Evolutionary conservation across 2,329 filamentous ascomycete genomes (phyloP), one percentile per base, ranked within the genome.

Genomic region (Cryphonectria nitschkei): DNA sequence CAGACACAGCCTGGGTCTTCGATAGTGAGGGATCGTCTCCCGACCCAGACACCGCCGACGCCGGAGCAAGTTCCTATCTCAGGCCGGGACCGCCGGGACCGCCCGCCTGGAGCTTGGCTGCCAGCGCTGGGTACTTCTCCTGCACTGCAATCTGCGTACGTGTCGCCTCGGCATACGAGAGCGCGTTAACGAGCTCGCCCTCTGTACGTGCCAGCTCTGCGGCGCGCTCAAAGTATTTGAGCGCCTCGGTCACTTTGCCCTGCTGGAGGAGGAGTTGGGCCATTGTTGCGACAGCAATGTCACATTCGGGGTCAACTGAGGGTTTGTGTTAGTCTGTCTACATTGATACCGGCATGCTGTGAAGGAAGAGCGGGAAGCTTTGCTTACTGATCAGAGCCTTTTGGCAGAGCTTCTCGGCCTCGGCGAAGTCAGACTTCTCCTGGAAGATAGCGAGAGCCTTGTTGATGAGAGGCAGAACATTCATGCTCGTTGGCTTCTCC

Each of bases 261-360:
- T 98, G 96, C 82, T 99, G 96, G 50, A 99, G 89, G 67, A 99
- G 90, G 58, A 99, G 89, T 83, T 99, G 96, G 14, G 96, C 96
- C 94, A 99, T 98, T 68, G 96, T 99, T 68, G 96, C 96, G 58
- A 99, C 96, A 58, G 96, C 96, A 78, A 99, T 99, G 78, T 99
- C 96, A 80, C 96, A 99, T 81, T 99, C 96, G 37, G 96, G 96
- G 78, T 99, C 96, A 80, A 99, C 95, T 97, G 76, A 34, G 6
- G 16, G 26, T n/a, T 26, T 32, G 22, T 52, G 60, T 68, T 56
- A 68, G 67, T 52, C 29, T 16, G n/a, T 54, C 34, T 37, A 22
- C 41, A 54, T n/a, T 14, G 16, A 16, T 2, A 14, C 5, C 56
- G 29, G 16, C 8, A 69, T 62, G 63, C 63, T 26, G 62, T 61